Conservation (phyloP, 768 basidiomycete species). For the Macrolepiota fuliginosa region DNA sequence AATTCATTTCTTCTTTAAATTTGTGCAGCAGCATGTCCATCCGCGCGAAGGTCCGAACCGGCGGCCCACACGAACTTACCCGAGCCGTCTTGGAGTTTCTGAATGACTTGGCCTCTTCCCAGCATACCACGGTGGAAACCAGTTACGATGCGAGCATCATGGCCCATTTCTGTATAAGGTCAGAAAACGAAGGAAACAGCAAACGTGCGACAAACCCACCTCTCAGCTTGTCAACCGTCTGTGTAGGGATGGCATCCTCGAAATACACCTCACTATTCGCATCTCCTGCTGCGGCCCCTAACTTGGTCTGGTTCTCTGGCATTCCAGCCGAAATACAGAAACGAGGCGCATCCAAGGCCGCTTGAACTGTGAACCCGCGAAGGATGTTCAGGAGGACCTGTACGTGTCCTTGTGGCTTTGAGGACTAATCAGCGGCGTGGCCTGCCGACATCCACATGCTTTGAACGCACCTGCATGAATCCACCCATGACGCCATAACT, state of each 20-base stretch:
- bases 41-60: conserved; percentile 85
- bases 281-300: conserved; percentile 54
- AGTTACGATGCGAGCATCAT: conserved; percentile 63
- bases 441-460: not conserved
- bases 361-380: conserved; percentile 83
- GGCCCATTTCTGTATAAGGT: conserved; percentile 73
- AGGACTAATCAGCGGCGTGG: not conserved
- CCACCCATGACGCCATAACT: conserved; percentile 93
- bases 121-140: conserved; percentile 66
- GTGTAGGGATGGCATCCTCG: conserved; percentile 73
- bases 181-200: not conserved
- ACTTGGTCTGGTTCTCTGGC: conserved; percentile 53
- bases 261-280: conserved; percentile 85
- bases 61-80: conserved; percentile 90
- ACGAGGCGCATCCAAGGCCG: conserved; percentile 90
- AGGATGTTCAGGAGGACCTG: conserved; percentile 92
- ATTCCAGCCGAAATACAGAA: conserved; percentile 92
- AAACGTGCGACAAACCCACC: conserved; percentile 38
- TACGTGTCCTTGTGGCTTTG: conserved; percentile 90
- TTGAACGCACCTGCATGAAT: conserved; percentile 68
- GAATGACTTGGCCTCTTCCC: conserved; percentile 90
- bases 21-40: conserved; percentile 86
- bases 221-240: conserved; percentile 64
- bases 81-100: conserved; percentile 63
- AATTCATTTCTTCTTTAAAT: conserved; percentile 44